Base-by-base conservation (phyloP, 768 basidiomycete species). In the Candolleomyces aberdarensis region DNA sequence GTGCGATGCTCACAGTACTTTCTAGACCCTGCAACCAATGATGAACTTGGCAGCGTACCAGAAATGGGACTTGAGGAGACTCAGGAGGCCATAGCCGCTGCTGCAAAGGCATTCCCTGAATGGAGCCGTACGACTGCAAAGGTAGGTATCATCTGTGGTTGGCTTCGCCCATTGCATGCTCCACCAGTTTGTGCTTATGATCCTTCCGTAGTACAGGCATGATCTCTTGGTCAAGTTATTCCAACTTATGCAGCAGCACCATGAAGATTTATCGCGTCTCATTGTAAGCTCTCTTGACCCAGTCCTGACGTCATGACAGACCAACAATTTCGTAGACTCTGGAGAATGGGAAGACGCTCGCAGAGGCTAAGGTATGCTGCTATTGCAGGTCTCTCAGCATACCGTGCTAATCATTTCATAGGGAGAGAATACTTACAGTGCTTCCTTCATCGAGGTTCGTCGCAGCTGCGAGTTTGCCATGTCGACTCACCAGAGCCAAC, bases 311-410 rank as follows among this genome's bases (percentile, higher is more conserved):
- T 71, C 71, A 72, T 71, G 20, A 55, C 57, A 54, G 64, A 47
- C 39, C 52, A 53, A 64, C 44, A 61, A 41, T 53, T 56, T 36
- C 61, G 58, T 72, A 94, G 92, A 96, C 94, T 6, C 75, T 95
- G 62, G 97, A 99, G 78, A 99, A 99, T 69, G 97, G 97, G 40
- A 99, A 98, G 76, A 83, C 94, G 8, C 76, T 97, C 48, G 76
- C 79, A 0, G 95, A 98, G 65, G 91, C 85, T 40, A 90, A 91
- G 83, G 91, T 90, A 63, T 52, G 44, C 26, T 22, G 26, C 8
- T 11, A 59, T 11, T 48, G 43, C 20, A 56, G 19, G 41, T 19
- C n/a, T 36, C 20, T 43, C 17, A 56, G 32, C 22, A 59, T 55
- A 11, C 1, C 14, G 15, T 17, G 22, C 53, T 19, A 62, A 31